phyloP scores from a whole-genome alignment of 352 stramenopile species.

The Phytophthora rubi region DNA sequence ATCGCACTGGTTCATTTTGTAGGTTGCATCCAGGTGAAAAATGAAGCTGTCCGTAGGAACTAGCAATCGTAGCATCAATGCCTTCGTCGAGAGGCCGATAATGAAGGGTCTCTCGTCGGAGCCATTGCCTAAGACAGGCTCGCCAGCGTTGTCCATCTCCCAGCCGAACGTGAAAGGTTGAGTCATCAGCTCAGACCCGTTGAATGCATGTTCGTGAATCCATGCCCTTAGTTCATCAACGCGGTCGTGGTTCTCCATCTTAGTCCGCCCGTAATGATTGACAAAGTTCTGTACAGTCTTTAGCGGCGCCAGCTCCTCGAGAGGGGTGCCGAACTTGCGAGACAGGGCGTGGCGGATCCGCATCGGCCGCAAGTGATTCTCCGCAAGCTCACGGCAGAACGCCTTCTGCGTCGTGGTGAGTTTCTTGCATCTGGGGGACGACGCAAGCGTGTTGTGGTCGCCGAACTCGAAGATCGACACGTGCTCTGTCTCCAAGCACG shows the following conservation, averaged over 20 bases:
- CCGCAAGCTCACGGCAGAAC: neutral
- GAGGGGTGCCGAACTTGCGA: neutral
- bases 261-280: too few relatives aligned
- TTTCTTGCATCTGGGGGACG: neutral
- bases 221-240: neutral
- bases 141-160: neutral
- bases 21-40: neutral
- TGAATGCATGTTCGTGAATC: neutral
- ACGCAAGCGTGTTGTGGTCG: neutral
- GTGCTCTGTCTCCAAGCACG: neutral
- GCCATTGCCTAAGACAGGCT: neutral
- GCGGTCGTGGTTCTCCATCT: neutral
- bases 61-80: neutral
- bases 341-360: neutral
- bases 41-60: neutral
- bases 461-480: neutral
- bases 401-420: neutral
- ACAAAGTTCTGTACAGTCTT: neutral
- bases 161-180: neutral
- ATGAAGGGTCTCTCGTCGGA: neutral
- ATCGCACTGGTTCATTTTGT: neutral
- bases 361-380: neutral
- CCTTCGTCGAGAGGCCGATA: neutral
- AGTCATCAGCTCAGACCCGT: too few relatives aligned
- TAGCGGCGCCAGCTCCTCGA: neutral